Conservation (phyloP, 2,329 filamentous ascomycete species). For the Nemania sp. region DNA sequence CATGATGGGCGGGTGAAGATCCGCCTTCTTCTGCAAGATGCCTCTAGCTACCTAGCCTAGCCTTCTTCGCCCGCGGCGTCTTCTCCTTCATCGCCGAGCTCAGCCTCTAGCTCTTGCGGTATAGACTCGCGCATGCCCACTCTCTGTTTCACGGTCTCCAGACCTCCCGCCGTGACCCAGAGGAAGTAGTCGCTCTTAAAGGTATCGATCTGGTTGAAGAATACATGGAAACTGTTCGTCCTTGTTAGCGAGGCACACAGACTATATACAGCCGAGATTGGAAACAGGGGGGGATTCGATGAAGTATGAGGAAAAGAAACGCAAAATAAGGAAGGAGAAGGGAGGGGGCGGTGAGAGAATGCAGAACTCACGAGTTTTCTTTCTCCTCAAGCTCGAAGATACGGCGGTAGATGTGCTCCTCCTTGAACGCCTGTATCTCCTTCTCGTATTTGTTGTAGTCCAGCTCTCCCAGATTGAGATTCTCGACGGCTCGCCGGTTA, state of each 20-base stretch:
- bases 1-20: no score
- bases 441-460: slow-evolving; percentile 79
- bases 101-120: slow-evolving; percentile 46
- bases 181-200: slow-evolving; percentile 74
- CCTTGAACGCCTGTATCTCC: slow-evolving; percentile 86
- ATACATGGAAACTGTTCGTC: slow-evolving; percentile 67
- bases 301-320: background rate
- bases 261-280: no score
- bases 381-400: slow-evolving; percentile 91
- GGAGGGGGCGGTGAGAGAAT: background rate
- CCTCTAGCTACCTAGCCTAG: slow-evolving; percentile 7
- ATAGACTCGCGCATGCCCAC: slow-evolving; percentile 48
- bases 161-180: slow-evolving; percentile 72
- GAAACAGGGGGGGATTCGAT: background rate
- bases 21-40: no score
- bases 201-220: slow-evolving; percentile 80
- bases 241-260: slow-evolving; percentile 23
- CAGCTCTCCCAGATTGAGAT: slow-evolving; percentile 69
- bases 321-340: background rate
- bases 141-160: slow-evolving; percentile 61
- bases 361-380: slow-evolving; percentile 81
- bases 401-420: slow-evolving; percentile 85
- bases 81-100: slow-evolving; percentile 58
- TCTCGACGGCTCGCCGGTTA: slow-evolving; percentile 71
- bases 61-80: slow-evolving; percentile 54